Evolutionary conservation across 768 basidiomycete species (phyloP).

Genomic region (Mrakia blollopis): DNA sequence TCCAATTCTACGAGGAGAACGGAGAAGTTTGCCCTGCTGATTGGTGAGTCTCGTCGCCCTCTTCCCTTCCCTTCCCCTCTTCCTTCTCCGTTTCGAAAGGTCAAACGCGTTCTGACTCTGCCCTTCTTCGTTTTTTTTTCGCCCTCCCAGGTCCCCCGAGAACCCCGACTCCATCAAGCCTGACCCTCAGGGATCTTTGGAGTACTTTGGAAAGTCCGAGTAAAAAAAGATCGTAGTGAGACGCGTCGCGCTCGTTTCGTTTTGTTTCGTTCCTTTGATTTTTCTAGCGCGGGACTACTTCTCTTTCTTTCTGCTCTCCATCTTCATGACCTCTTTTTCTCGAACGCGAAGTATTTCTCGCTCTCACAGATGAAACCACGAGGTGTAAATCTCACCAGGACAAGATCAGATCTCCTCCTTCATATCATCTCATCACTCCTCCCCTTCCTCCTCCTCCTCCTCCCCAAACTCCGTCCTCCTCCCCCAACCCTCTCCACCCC

Average conservation of each 20-base stretch:
- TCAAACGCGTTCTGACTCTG: no score
- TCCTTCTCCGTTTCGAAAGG: neutral
- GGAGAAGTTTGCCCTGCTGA: conserved; percentile 22
- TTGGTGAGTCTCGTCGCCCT: conserved; percentile 1
- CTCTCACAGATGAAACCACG: no score
- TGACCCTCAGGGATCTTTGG: neutral
- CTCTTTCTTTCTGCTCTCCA: no score
- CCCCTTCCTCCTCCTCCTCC: neutral
- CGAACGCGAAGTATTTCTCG: no score
- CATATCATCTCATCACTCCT: neutral
- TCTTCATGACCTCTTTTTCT: no score
- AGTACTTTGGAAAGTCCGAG: conserved; percentile 18
- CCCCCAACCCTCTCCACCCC: neutral
- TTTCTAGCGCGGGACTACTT: no score
- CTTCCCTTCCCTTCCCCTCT: neutral
- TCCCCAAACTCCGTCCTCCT: neutral
- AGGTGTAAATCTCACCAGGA: no score
- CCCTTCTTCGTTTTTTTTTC: neutral
- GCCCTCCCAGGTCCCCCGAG: conserved; percentile 12
- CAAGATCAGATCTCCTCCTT: no score
- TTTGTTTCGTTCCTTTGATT: no score
- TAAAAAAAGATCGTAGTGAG: no score
- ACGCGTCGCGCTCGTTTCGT: no score
- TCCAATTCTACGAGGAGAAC: no score
- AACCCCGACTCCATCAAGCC: conserved; percentile 26